Conservation (phyloP, 2,329 filamentous ascomycete species). For the Polytolypa hystricis region DNA sequence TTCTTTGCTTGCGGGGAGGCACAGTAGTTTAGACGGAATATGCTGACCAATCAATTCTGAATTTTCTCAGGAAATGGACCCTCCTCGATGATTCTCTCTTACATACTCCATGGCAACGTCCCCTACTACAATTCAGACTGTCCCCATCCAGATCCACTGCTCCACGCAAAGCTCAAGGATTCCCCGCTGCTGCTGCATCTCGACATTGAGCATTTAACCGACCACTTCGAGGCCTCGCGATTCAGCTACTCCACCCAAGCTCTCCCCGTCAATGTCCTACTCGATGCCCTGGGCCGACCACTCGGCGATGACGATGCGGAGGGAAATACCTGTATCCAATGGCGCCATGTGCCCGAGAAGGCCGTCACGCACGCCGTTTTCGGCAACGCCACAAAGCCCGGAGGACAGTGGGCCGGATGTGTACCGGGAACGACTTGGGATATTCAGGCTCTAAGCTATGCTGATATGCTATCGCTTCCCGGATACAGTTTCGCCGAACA, state of each 20-base stretch:
- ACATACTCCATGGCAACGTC: conserved; percentile 50
- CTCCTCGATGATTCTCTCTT: conserved; percentile 51
- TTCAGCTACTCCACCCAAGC: conserved; percentile 52
- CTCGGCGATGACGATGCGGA: conserved; percentile 46
- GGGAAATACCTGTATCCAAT: conserved; percentile 41
- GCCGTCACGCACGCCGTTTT: conserved; percentile 44
- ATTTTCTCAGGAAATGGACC: conserved; percentile 45
- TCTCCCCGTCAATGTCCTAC: conserved; percentile 47
- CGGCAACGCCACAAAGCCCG: conserved; percentile 40
- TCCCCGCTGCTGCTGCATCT: conserved; percentile 37
- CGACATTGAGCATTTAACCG: conserved; percentile 40
- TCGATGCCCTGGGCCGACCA: conserved; percentile 49
- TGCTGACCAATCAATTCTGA: conserved; percentile 1
- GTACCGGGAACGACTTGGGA: conserved; percentile 42
- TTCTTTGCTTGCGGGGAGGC: background rate
- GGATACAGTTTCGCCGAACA: conserved; percentile 48
- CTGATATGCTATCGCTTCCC: conserved; percentile 49
- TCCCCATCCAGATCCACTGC: conserved; percentile 46
- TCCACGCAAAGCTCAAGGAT: conserved; percentile 44
- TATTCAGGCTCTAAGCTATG: conserved; percentile 51
- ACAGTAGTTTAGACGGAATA: background rate
- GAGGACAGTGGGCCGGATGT: conserved; percentile 51
- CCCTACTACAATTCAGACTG: conserved; percentile 42
- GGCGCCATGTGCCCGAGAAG: conserved; percentile 41
- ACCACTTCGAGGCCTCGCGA: conserved; percentile 46